Evolutionary conservation across 257 asterid genomes (phyloP).

Genomic region (Datura wrightii): DNA sequence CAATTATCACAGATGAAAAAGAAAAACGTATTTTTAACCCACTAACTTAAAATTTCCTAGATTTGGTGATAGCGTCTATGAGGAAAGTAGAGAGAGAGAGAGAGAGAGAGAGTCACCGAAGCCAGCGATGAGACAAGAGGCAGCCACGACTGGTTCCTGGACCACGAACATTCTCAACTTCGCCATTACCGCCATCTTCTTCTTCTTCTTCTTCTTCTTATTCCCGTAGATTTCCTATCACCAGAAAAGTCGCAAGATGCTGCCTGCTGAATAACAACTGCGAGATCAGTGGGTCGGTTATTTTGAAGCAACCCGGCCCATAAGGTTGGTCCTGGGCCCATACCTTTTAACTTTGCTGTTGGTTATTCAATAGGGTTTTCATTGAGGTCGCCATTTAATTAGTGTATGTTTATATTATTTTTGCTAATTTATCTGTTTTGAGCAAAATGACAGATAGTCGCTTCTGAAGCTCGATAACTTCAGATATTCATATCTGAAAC

Average conservation of each 20-base stretch:
- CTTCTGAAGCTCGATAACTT: too few relatives aligned
- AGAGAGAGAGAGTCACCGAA: conserved; percentile 54
- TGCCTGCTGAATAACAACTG: background rate
- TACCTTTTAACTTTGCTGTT: background rate
- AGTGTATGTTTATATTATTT: too few relatives aligned
- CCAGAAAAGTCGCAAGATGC: background rate
- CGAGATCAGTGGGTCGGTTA: conserved; percentile 16
- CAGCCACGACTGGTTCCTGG: conserved; percentile 87
- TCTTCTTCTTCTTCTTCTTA: background rate
- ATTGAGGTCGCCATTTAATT: too few relatives aligned
- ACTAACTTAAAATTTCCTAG: background rate
- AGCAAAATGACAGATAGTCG: too few relatives aligned
- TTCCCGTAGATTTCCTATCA: background rate
- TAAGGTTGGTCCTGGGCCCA: background rate
- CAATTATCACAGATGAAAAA: background rate
- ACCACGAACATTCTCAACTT: conserved; percentile 75
- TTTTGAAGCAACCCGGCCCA: conserved; percentile 29
- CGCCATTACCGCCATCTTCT: conserved; percentile 75
- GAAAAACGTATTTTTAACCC: background rate
- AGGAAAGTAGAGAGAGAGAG: background rate
- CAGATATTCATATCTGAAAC: too few relatives aligned
- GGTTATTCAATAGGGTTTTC: background rate
- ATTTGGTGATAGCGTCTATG: background rate
- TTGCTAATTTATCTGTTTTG: too few relatives aligned
- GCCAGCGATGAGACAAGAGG: conserved; percentile 88